Percentiles rank a stretch among this genome's conserved stretches.
Conservation (phyloP, 2,329 filamentous ascomycete species). For the Apiospora saccharicola region DNA sequence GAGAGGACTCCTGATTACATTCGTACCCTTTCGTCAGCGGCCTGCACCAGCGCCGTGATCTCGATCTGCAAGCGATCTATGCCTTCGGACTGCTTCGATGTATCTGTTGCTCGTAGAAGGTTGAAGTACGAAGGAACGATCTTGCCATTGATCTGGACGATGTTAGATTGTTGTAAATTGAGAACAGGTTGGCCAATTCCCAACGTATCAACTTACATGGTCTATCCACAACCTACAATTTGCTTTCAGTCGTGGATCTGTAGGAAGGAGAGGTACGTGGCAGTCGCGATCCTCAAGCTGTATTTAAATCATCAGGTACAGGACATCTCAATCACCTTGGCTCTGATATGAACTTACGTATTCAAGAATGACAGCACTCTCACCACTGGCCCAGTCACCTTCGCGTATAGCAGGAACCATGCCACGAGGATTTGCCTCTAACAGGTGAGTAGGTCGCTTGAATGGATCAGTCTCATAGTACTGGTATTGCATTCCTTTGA, state of each 20-base stretch:
- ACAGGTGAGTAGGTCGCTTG: conserved; percentile 67
- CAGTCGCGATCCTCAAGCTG: conserved; percentile 77
- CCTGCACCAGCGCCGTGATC: conserved; percentile 62
- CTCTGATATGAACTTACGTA: conserved; percentile 64
- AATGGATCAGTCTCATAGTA: conserved; percentile 88
- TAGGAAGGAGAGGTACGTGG: conserved; percentile 68
- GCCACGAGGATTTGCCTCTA: conserved; percentile 79
- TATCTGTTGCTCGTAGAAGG: conserved; percentile 71
- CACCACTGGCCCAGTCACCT: conserved; percentile 82
- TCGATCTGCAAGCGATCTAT: conserved; percentile 69
- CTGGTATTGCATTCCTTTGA: conserved; percentile 80
- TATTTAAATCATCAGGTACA: conserved; percentile 24
- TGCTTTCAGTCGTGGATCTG: conserved; percentile 71
- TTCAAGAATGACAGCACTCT: conserved; percentile 84
- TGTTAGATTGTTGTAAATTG: neutral
- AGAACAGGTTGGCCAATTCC: neutral
- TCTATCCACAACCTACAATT: conserved; percentile 82
- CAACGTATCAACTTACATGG: conserved; percentile 62
- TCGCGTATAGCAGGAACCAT: conserved; percentile 80
- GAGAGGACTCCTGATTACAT: neutral
- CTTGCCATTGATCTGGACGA: conserved; percentile 72
- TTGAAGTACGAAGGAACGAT: conserved; percentile 81
- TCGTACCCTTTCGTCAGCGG: conserved; percentile 52
- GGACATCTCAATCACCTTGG: neutral
- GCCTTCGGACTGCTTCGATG: conserved; percentile 62